Percentiles rank a stretch among this genome's conserved stretches.
Evolutionary conservation across 768 basidiomycete genomes (phyloP).

Genomic region (Suillus placidus): DNA sequence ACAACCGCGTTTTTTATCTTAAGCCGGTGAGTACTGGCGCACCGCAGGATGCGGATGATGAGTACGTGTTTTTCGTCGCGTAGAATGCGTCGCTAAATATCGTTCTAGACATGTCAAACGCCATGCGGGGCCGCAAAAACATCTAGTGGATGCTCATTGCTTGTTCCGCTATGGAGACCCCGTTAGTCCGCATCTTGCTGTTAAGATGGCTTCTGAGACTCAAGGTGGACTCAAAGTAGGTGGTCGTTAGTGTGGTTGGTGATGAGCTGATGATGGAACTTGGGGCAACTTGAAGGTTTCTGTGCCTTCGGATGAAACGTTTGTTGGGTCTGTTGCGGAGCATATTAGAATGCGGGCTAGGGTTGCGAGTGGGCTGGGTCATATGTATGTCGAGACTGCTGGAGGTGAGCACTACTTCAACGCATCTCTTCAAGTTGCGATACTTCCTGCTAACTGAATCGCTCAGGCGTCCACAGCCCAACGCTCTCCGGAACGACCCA

Average conservation of each 20-base stretch:
- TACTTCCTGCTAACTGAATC: slow-evolving; percentile 8
- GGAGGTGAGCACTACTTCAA: slow-evolving; percentile 69
- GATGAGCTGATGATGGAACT: background rate
- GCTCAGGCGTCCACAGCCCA: slow-evolving; percentile 88
- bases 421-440: slow-evolving; percentile 1
- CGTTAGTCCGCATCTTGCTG: slow-evolving; percentile 93
- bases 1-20: slow-evolving; percentile 62
- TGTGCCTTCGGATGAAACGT: slow-evolving; percentile 62
- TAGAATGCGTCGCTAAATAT: slow-evolving; percentile 2
- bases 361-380: slow-evolving; percentile 35
- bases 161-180: slow-evolving; percentile 86
- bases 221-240: slow-evolving; percentile 32
- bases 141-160: slow-evolving; percentile 62
- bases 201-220: slow-evolving; percentile 44
- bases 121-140: slow-evolving; percentile 44
- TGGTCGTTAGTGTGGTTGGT: slow-evolving; percentile 13
- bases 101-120: slow-evolving; percentile 64
- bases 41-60: slow-evolving; percentile 78
- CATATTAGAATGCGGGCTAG: slow-evolving; percentile 61
- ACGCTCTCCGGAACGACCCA: slow-evolving; percentile 82
- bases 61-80: slow-evolving; percentile 46
- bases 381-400: slow-evolving; percentile 91
- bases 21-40: slow-evolving; percentile 95
- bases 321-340: slow-evolving; percentile 64
- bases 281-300: slow-evolving; percentile 23